These are phyloP conservation scores for Pseudopediastrum boryanum DNA, from an alignment of 139 green algal genomes.

Conservation along the genomic window DNA sequence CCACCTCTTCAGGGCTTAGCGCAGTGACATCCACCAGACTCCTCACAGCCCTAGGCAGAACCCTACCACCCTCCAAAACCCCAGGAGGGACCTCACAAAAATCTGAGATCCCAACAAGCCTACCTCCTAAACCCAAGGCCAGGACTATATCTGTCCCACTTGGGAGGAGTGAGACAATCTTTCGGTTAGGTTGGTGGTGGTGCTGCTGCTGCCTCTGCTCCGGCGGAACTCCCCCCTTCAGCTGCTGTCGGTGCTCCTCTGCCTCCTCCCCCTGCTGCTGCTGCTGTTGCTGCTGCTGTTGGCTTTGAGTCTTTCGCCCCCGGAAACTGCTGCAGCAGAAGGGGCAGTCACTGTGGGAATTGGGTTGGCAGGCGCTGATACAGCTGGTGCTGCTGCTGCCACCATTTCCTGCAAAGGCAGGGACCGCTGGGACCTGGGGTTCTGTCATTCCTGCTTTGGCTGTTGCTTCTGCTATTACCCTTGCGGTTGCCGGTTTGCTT, in stretches of 20 bases:
- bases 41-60: conserved; percentile 12
- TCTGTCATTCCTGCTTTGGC: background rate
- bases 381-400: background rate
- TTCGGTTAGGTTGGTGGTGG: background rate
- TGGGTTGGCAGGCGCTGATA: background rate
- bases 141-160: conserved; percentile 81
- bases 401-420: background rate
- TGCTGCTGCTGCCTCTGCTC: conserved; percentile 7
- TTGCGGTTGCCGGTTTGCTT: too few relatives aligned
- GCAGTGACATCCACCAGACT: conserved; percentile 10
- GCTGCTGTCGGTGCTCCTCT: background rate
- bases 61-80: conserved; percentile 19
- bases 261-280: background rate
- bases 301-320: background rate
- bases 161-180: conserved; percentile 72
- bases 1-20: conserved; percentile 20
- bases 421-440: background rate
- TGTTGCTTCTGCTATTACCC: background rate
- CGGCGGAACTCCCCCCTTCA: background rate
- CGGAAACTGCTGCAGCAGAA: background rate
- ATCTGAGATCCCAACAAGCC: conserved; percentile 76
- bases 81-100: conserved; percentile 73
- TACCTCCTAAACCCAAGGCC: conserved; percentile 70
- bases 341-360: background rate
- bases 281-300: conserved; percentile 8